These are phyloP conservation scores for Hypericum androsaemum DNA, from an alignment of 345 rosid species.

Conservation along the genomic window DNA sequence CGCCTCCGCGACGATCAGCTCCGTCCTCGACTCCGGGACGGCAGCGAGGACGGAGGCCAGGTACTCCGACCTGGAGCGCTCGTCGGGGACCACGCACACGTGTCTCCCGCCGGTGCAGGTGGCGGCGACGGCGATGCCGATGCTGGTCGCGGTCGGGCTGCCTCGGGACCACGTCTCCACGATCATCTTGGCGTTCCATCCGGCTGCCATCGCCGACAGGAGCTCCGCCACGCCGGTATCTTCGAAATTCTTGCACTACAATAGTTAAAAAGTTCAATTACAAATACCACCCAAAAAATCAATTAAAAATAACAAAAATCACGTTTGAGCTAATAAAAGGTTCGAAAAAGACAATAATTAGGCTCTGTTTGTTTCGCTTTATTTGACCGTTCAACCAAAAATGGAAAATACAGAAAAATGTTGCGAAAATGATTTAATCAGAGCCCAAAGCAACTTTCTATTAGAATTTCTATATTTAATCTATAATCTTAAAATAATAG, in stretches of 20 bases:
- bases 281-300: too few relatives aligned
- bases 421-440: too few relatives aligned
- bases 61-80: constrained; percentile 52
- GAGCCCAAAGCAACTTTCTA: too few relatives aligned
- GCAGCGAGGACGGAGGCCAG: constrained; percentile 26
- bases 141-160: constrained; percentile 55
- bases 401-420: too few relatives aligned
- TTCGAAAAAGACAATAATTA: too few relatives aligned
- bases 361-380: too few relatives aligned
- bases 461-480: too few relatives aligned
- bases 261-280: not conserved
- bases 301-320: too few relatives aligned
- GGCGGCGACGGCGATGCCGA: constrained; percentile 67
- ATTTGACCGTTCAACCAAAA: too few relatives aligned
- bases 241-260: constrained; percentile 38
- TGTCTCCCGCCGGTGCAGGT: constrained; percentile 61
- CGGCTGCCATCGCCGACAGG: constrained; percentile 85
- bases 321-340: too few relatives aligned
- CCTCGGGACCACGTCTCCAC: constrained; percentile 71
- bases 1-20: constrained; percentile 47
- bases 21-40: constrained; percentile 16
- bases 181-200: constrained; percentile 68
- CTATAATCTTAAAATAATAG: too few relatives aligned
- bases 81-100: constrained; percentile 77
- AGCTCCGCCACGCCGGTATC: constrained; percentile 71